Conservation (phyloP, 768 basidiomycete genomes). For the Mrakia hoshinonis region DNA sequence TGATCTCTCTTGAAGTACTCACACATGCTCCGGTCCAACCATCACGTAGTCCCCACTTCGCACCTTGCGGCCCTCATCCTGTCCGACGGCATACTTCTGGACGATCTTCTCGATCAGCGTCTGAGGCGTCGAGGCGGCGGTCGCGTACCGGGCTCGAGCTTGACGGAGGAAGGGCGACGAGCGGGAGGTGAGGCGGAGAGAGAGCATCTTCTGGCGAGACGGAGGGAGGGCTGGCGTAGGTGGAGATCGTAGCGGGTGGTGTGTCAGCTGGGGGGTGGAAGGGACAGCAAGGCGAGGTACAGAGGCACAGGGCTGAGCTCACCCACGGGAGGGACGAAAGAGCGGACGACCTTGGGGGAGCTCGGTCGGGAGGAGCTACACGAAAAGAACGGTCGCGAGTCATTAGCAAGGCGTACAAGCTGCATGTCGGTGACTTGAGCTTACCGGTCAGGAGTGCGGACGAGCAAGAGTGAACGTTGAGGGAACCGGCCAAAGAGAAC, state of each 20-base stretch:
- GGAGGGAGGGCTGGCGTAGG: neutral
- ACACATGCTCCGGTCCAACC: constrained; percentile 92
- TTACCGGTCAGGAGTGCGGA: no score
- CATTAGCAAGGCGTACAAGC: neutral
- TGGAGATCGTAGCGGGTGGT: neutral
- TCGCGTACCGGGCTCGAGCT: constrained; percentile 18
- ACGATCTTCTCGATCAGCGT: constrained; percentile 96
- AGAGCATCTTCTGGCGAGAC: neutral
- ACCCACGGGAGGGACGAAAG: neutral
- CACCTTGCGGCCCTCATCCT: constrained; percentile 67
- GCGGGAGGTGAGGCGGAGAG: constrained; percentile 1
- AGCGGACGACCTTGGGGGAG: neutral
- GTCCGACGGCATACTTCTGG: constrained; percentile 80
- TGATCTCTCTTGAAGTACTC: neutral
- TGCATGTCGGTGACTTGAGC: no score
- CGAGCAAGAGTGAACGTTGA: neutral
- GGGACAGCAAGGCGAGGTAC: neutral
- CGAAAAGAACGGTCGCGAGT: neutral
- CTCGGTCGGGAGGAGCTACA: neutral
- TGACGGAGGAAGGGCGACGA: neutral
- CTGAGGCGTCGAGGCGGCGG: constrained; percentile 45
- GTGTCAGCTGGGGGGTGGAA: no score
- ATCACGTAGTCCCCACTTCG: constrained; percentile 98
- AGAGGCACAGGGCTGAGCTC: neutral
- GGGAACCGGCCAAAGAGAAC: neutral